Evolutionary conservation across 1,284 basidiomycete genomes (phyloP).

Genomic region (Leucoagaricus sp.): DNA sequence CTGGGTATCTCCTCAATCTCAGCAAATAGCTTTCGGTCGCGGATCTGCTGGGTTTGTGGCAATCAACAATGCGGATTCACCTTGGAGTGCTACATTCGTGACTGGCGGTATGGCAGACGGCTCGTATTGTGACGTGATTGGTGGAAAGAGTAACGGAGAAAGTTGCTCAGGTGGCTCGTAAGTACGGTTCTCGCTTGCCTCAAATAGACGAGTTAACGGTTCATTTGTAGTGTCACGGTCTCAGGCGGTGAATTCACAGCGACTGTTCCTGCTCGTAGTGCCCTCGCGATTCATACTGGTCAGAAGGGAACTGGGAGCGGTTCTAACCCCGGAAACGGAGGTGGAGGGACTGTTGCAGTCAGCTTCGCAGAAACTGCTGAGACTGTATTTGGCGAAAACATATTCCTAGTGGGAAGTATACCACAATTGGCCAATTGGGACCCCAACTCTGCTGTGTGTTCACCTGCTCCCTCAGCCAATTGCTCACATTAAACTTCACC

Average conservation of each 20-base stretch:
- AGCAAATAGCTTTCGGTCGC: constrained; percentile 67
- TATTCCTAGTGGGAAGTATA: constrained; percentile 59
- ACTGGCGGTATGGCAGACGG: constrained; percentile 55
- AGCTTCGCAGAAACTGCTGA: constrained; percentile 55
- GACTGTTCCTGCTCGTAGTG: constrained; percentile 52
- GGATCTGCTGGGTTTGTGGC: constrained; percentile 59
- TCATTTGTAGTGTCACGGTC: constrained; percentile 46
- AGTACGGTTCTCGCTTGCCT: constrained; percentile 20
- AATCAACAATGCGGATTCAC: constrained; percentile 61
- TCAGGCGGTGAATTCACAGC: constrained; percentile 53
- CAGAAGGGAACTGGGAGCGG: constrained; percentile 25
- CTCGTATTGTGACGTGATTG: constrained; percentile 65
- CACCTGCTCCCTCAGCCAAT: not conserved
- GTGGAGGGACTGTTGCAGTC: constrained; percentile 37
- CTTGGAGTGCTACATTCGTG: constrained; percentile 55
- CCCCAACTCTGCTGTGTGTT: constrained; percentile 44
- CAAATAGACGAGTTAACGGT: not conserved
- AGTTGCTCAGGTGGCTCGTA: constrained; percentile 54
- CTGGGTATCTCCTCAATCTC: constrained; percentile 56
- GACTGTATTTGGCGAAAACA: constrained; percentile 61
- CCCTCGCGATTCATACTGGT: constrained; percentile 61
- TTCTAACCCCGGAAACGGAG: constrained; percentile 12
- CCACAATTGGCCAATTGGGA: constrained; percentile 55
- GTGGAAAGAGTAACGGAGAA: constrained; percentile 41
- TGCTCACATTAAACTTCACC: not conserved